Conservation (phyloP, 768 basidiomycete species). For the Podaxis mareebaensis region DNA sequence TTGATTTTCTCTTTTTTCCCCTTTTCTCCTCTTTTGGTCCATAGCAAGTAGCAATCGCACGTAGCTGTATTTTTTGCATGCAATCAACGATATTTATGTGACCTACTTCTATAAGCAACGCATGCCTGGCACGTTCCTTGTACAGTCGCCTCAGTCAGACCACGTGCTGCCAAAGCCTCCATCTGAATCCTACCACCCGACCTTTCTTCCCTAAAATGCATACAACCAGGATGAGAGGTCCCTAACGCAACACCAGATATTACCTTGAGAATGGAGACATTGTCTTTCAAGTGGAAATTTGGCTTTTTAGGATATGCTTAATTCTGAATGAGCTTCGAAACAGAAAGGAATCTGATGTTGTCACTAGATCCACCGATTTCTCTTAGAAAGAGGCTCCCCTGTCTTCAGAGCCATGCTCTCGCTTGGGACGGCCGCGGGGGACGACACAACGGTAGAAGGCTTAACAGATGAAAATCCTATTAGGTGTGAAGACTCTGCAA, state of each 20-base stretch:
- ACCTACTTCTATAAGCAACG: background rate
- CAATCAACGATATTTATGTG: conserved; percentile 10
- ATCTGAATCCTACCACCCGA: too few relatives aligned
- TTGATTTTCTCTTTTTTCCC: conserved; percentile 1
- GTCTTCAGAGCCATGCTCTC: conserved; percentile 3
- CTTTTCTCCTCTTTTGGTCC: conserved; percentile 14
- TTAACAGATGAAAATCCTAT: background rate
- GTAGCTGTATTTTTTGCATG: conserved; percentile 4
- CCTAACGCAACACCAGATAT: background rate
- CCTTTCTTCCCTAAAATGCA: too few relatives aligned
- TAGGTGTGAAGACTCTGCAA: background rate
- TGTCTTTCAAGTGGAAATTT: background rate
- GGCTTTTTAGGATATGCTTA: conserved; percentile 2
- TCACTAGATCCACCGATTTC: conserved; percentile 6
- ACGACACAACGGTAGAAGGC: background rate
- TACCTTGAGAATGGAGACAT: conserved; percentile 8
- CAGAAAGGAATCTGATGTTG: background rate
- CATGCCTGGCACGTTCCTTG: background rate
- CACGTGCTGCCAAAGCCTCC: background rate
- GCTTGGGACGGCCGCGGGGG: background rate
- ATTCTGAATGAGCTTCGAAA: background rate
- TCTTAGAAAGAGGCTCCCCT: background rate
- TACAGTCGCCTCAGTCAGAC: background rate
- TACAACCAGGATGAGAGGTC: too few relatives aligned
- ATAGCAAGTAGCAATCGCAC: conserved; percentile 10